Evolutionary conservation across 129 eudicot species (phyloP), one percentile per base, ranked within the genome.

Genomic region (Erigeron canadensis): DNA sequence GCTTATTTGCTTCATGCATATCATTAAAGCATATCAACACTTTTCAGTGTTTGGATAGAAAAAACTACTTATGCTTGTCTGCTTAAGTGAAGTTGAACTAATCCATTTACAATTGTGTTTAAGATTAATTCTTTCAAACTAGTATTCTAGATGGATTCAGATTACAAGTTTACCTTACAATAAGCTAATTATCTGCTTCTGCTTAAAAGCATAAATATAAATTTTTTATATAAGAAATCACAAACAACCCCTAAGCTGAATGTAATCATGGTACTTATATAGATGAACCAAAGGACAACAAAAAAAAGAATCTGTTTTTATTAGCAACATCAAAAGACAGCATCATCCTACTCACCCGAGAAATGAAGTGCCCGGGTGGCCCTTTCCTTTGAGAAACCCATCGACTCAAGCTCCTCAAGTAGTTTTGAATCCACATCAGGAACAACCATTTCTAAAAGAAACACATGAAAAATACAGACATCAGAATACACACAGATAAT

Each of bases 341-440:
- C 28, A 48, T 9, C 39, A 38, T 44, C 74, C 44, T 37, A 76
- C 88, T 79, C 67, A 93, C 99, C 99, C 61, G 97, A 89, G 73
- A 73, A 90, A 80, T 89, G 96, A 73, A 94, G 99, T 70, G 99
- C 96, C 54, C 97, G 78, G 46, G 87, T 94, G 10, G 99, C 84
- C 78, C 86, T 84, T 51, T 78, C 96, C 64, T 87, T 84, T 21
- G 98, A 76, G 65, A 94, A 94, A 40, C 97, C 98, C 97, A 94
- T 94, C 8, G 68, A 84, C 70, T 85, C 88, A 9, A 94, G 99
- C 76, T 94, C 88, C 72, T 74, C 82, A 13, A 94, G 84, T 38
- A 94, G 75, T 66, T 87, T 87, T 74, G 76, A 71, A 62, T 86
- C 84, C 69, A 94, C 99, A 79, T 89, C 99, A 18, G 99, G 97